Percentiles rank a stretch among this genome's conserved stretches.
Conservation (phyloP, 1,284 basidiomycete genomes). For the Boletus subluridellus region DNA sequence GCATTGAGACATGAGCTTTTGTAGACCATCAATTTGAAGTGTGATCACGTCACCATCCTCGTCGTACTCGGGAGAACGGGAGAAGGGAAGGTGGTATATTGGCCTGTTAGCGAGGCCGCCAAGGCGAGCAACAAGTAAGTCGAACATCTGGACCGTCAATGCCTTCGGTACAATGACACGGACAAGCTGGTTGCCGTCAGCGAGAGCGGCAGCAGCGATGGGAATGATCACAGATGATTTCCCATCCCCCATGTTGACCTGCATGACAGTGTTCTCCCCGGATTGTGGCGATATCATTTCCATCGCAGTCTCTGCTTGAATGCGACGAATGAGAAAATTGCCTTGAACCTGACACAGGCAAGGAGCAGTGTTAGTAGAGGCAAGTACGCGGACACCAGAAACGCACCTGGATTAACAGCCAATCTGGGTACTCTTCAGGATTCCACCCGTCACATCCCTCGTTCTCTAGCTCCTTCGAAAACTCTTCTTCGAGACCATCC, state of each 20-base stretch:
- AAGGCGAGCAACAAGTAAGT: conserved; percentile 42
- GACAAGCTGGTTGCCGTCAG: conserved; percentile 39
- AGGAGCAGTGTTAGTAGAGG: too few relatives aligned
- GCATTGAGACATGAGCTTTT: neutral
- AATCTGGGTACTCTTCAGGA: neutral
- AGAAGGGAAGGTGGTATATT: conserved; percentile 49
- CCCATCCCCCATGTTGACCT: too few relatives aligned
- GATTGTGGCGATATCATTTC: too few relatives aligned
- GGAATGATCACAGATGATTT: too few relatives aligned
- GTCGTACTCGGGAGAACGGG: conserved; percentile 23
- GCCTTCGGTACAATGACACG: too few relatives aligned
- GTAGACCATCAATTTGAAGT: neutral
- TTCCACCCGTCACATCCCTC: neutral
- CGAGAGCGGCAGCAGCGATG: conserved; percentile 36
- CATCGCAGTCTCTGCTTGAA: too few relatives aligned
- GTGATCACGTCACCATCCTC: accelerated
- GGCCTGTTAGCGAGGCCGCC: conserved; percentile 46
- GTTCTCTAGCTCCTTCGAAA: neutral
- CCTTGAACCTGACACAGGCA: too few relatives aligned
- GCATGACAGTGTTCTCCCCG: too few relatives aligned
- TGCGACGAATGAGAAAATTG: too few relatives aligned
- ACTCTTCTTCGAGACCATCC: neutral
- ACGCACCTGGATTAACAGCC: neutral
- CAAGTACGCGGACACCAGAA: accelerated
- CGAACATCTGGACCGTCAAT: conserved; percentile 42